phyloP scores from a whole-genome alignment of 805 yeast genomes.

The Hanseniaspora clermontiae region DNA sequence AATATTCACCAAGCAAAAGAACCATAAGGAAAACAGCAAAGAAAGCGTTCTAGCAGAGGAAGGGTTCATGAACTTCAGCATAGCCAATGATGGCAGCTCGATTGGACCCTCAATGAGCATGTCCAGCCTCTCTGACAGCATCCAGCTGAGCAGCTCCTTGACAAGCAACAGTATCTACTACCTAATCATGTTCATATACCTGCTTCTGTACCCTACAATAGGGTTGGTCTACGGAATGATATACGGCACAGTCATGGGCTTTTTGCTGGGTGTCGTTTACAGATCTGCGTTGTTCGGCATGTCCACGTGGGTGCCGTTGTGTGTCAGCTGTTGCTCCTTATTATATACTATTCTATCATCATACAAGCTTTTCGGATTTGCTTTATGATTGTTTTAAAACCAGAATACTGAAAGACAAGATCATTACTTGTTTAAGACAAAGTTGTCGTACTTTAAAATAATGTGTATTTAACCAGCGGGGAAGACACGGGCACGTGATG shows the following conservation, averaged over 20 bases:
- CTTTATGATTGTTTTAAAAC: no score
- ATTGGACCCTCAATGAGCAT: not conserved
- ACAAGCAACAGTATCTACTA: conserved; percentile 8
- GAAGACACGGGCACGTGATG: no score
- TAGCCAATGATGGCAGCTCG: not conserved
- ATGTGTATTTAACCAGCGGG: no score
- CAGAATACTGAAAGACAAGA: no score
- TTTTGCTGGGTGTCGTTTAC: conserved; percentile 63
- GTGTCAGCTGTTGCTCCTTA: conserved; percentile 40
- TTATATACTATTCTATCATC: conserved; percentile 54
- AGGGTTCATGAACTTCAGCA: conserved; percentile 21
- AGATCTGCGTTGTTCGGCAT: conserved; percentile 68
- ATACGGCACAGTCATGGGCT: conserved; percentile 66
- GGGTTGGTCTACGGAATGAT: conserved; percentile 56
- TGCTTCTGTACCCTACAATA: conserved; percentile 36
- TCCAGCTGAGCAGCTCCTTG: conserved; percentile 4
- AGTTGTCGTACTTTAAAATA: no score
- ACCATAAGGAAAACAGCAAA: conserved; percentile 33
- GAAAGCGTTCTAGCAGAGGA: conserved; percentile 33
- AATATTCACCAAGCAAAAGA: conserved; percentile 6
- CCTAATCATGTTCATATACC: conserved; percentile 1
- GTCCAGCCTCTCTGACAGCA: not conserved
- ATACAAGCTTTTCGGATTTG: conserved; percentile 36
- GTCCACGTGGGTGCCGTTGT: conserved; percentile 92
- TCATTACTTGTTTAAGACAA: no score